Base-by-base conservation (phyloP, 2,329 filamentous ascomycete genomes). In the Neobulgaria alba region DNA sequence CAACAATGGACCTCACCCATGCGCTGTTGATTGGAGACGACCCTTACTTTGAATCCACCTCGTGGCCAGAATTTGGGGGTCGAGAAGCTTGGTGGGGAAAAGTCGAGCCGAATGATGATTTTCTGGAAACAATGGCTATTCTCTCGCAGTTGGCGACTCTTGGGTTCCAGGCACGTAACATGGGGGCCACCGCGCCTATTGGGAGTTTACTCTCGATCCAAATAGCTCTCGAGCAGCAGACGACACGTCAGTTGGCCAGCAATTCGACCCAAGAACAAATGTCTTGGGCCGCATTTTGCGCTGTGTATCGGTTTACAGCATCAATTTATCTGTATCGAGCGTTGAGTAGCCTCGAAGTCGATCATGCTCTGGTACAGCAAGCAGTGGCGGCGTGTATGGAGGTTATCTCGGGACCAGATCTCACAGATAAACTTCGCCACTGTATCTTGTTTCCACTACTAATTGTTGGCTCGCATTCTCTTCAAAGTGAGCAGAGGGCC, bases 261-360 rank as follows among this genome's bases (percentile, higher is more conserved):
- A 46, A 46, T 5, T 35, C 42, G 14, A 40, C 39, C n/a, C 29
- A 38, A 15, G 43, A 50, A 10, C 38, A 43, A 29, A 55, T 57
- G 0, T 56, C 65, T 1, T 65, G 64, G 38, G 53, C 59, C 0
- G 58, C 64, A 1, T 68, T 68, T 34, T 62, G 65, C 20, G 54
- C 63, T 0, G 45, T 45, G n/a, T 57, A 54, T 43, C 50, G 54
- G 21, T 52, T 48, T 38, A 39, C 51, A 17, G 65, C 63, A 0
- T 58, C 66, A 4, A 62, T 68, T 5, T 67, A 65, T 41, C 52
- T 67, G 1, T 68, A 68, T 38, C 55, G 66, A 26, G 64, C 63
- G 14, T 52, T 68, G 3, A 67, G 64, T 38, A 58, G 62, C 1
- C 51, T 68, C 3, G 57, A 63, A 2, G 56, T 61, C 2, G 53